Evolutionary conservation across 1,284 basidiomycete species (phyloP), one percentile per base, ranked within the genome.

Genomic region (Calocybe gambosa): DNA sequence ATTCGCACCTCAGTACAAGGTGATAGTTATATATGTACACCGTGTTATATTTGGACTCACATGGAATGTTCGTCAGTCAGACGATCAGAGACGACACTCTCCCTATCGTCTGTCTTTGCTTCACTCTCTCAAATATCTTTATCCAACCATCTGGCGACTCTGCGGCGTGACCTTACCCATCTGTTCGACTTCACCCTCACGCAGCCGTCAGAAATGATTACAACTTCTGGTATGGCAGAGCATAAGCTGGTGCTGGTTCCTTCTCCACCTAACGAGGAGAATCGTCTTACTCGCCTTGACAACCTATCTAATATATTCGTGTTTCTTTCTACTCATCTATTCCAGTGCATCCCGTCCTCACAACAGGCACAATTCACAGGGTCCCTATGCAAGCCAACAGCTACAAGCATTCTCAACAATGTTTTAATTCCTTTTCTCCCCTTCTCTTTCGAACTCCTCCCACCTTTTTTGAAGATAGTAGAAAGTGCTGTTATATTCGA

Each of bases 401-500:
- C 74, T 3, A 68, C 63, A 2, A 77, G 78, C 16, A 58, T 91
- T 12, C 70, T 93, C 34, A 73, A 77, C 41, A 70, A 78, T 50
- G 62, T 91, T 19, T 70, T 93, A 18, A 66, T 83, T 31, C 78
- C 85, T 0, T 73, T 74, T 13, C 65, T 92, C 4, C 88, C 89
- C 0, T 74, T 78, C 0, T 74, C 80, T 2, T 70, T 83, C 29
- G 64, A 70, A 5, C 62, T 61, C 1, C 68, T 93, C 0, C 77
- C 82, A 1, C 50, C 65, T 0, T 93, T 84, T 61, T 63, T 92
- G n/a, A 59, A 68, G 6, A 62, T 85, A 8, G 62, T 81, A 0
- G 57, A 70, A 10, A 62, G 67, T 9, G 78, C 83, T 2, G 77
- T 85, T 0, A 58, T 62, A 1, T 83, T 89, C 42, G 90, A 93